A percentile compares a stretch with the other conserved stretches of the same genome.
Evolutionary conservation across 2,329 filamentous ascomycete species (phyloP).

Genomic region (Fusarium stilboides): DNA sequence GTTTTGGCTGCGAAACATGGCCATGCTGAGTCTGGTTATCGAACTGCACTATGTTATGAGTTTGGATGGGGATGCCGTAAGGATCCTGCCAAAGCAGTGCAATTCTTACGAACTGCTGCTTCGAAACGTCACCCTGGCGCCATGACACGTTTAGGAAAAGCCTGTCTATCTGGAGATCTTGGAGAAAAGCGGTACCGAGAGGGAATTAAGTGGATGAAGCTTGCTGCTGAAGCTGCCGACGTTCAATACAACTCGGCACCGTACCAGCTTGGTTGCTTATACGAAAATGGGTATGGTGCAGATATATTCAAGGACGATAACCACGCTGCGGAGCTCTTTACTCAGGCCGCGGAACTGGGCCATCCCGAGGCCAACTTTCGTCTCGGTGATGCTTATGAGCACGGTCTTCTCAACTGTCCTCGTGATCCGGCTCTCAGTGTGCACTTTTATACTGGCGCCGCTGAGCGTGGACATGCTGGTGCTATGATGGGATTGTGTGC

Average conservation of each 20-base stretch:
- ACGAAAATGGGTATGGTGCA: constrained; percentile 93
- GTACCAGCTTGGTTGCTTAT: constrained; percentile 89
- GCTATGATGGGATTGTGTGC: constrained; percentile 99
- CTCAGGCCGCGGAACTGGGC: constrained; percentile 91
- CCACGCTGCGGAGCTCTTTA: constrained; percentile 95
- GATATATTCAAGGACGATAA: constrained; percentile 92
- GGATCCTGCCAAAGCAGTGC: constrained; percentile 91
- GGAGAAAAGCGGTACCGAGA: constrained; percentile 90
- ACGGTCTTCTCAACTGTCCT: constrained; percentile 88
- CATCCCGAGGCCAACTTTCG: constrained; percentile 89
- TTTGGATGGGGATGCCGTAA: constrained; percentile 97
- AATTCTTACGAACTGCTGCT: constrained; percentile 91
- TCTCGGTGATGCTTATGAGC: constrained; percentile 97
- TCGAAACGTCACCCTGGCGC: constrained; percentile 96
- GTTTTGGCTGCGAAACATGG: constrained; percentile 95
- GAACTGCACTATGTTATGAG: constrained; percentile 94
- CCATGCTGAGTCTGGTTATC: constrained; percentile 95
- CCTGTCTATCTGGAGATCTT: constrained; percentile 90
- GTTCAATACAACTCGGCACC: constrained; percentile 92
- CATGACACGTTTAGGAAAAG: constrained; percentile 91
- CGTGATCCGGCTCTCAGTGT: constrained; percentile 93
- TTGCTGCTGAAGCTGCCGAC: constrained; percentile 91
- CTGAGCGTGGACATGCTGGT: constrained; percentile 83
- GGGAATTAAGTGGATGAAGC: constrained; percentile 96
- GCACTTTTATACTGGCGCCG: constrained; percentile 96